Evolutionary conservation across 805 yeast species (phyloP).

Genomic region (Candida arabinofermentans): DNA sequence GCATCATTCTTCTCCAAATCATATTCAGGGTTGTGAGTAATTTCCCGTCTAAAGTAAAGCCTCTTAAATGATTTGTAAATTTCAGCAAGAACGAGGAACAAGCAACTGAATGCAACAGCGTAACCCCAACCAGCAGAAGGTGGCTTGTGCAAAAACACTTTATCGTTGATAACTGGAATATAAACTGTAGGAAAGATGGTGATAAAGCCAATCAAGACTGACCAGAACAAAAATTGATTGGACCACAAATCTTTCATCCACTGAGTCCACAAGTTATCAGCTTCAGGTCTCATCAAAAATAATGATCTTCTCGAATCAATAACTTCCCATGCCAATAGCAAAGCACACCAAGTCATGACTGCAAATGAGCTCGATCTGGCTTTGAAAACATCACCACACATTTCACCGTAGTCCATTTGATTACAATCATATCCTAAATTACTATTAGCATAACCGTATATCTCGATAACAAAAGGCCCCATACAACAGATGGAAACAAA

Average conservation of each 20-base stretch:
- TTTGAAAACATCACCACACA: constrained; percentile 62
- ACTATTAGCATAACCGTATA: constrained; percentile 67
- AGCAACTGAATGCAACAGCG: constrained; percentile 53
- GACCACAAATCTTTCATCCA: constrained; percentile 63
- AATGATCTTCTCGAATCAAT: constrained; percentile 67
- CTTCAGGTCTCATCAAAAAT: constrained; percentile 65
- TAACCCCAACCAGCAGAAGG: constrained; percentile 82
- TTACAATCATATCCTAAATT: constrained; percentile 66
- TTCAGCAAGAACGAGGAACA: constrained; percentile 61
- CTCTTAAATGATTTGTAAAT: constrained; percentile 66
- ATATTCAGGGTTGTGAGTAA: constrained; percentile 54
- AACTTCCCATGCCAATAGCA: constrained; percentile 82
- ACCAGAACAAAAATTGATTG: constrained; percentile 79
- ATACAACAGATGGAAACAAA: constrained; percentile 71
- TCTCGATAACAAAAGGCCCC: constrained; percentile 57
- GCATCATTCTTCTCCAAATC: constrained; percentile 62
- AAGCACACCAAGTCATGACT: constrained; percentile 82
- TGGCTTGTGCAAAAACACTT: constrained; percentile 68
- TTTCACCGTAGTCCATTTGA: constrained; percentile 31
- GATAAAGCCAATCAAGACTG: constrained; percentile 63
- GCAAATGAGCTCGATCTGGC: constrained; percentile 78
- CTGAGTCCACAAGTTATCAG: constrained; percentile 56
- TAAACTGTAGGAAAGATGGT: constrained; percentile 79
- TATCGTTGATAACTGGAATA: constrained; percentile 80
- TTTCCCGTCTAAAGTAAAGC: constrained; percentile 39